These are phyloP conservation scores for Hydrangea macrophylla DNA, from an alignment of 148 eudicot genomes.

Conservation along the genomic window DNA sequence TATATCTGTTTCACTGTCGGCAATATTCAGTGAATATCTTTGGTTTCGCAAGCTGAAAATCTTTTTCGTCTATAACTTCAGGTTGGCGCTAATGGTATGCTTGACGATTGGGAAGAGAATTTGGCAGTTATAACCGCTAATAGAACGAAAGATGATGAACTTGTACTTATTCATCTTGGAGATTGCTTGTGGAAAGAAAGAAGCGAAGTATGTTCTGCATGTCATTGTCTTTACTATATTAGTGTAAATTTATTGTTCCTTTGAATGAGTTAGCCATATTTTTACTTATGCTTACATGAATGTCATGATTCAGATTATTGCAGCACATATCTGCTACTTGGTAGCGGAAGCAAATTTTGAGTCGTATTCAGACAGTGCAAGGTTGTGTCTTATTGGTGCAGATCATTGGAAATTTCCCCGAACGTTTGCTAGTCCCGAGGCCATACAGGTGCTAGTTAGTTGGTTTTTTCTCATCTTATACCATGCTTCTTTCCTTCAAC, in stretches of 20 bases:
- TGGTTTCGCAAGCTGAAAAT: neutral
- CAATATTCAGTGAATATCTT: slow-evolving; percentile 4
- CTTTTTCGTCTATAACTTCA: slow-evolving; percentile 32
- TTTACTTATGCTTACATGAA: slow-evolving; percentile 24
- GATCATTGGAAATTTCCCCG: slow-evolving; percentile 83
- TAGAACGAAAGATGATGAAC: slow-evolving; percentile 83
- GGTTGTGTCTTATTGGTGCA: slow-evolving; percentile 89
- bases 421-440: slow-evolving; percentile 80
- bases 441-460: slow-evolving; percentile 64
- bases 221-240: neutral
- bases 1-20: neutral
- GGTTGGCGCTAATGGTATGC: slow-evolving; percentile 61
- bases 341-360: slow-evolving; percentile 83
- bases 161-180: slow-evolving; percentile 88
- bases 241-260: neutral
- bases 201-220: slow-evolving; percentile 56
- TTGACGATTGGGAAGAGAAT: slow-evolving; percentile 87
- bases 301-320: slow-evolving; percentile 46
- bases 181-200: slow-evolving; percentile 84
- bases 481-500: neutral
- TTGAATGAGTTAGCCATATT: neutral
- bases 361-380: slow-evolving; percentile 74
- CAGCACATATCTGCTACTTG: slow-evolving; percentile 89
- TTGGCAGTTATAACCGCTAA: slow-evolving; percentile 80
- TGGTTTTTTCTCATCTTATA: slow-evolving; percentile 1